Evolutionary conservation across 164 flowering plant genomes (phyloP).

Genomic region (Magnolia changhungtana): DNA sequence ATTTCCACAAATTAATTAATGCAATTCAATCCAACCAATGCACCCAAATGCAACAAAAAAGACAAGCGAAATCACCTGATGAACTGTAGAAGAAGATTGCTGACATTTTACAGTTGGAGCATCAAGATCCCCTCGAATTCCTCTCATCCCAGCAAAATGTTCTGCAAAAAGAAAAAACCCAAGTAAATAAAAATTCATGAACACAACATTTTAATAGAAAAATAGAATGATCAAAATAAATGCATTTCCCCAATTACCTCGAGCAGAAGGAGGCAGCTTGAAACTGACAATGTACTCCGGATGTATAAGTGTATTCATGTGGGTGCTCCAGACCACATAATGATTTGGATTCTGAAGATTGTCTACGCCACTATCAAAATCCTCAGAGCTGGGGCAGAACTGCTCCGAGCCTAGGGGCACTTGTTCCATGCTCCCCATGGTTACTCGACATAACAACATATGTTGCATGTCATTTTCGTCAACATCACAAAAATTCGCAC

Average conservation of each 20-base stretch:
- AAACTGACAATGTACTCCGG: constrained; percentile 49
- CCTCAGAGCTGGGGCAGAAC: constrained; percentile 38
- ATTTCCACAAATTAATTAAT: no score
- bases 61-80: constrained; percentile 1
- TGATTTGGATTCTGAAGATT: constrained; percentile 32
- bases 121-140: neutral
- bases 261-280: constrained; percentile 31
- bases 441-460: constrained; percentile 50
- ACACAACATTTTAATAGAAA: neutral
- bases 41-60: neutral
- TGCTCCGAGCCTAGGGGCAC: constrained; percentile 41
- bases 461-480: constrained; percentile 44
- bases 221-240: neutral
- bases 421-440: constrained; percentile 51
- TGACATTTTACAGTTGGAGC: neutral
- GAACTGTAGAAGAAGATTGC: neutral
- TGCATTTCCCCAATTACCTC: constrained; percentile 21
- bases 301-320: constrained; percentile 52
- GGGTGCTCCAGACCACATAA: constrained; percentile 47
- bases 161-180: neutral
- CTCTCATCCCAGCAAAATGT: constrained; percentile 3
- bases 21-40: no score
- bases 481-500: constrained; percentile 23
- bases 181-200: neutral
- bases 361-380: constrained; percentile 59